These are phyloP conservation scores for Colletotrichum coccodes DNA, from an alignment of 2,329 filamentous ascomycete genomes.

Conservation along the genomic window DNA sequence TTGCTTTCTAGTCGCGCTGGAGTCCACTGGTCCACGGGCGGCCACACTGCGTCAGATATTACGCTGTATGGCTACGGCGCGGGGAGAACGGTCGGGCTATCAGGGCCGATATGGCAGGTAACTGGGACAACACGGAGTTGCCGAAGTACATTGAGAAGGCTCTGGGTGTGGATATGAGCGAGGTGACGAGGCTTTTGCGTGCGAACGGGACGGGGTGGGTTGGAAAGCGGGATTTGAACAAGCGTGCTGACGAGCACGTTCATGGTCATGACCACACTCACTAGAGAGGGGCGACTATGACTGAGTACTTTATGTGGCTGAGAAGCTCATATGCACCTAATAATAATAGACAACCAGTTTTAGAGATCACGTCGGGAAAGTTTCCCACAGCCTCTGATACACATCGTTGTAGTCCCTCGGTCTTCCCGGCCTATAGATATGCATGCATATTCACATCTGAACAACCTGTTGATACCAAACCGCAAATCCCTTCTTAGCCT, in stretches of 20 bases:
- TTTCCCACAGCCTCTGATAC: no score
- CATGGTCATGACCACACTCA: constrained; percentile 20
- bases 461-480: no score
- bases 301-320: not conserved
- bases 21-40: constrained; percentile 39
- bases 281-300: not conserved
- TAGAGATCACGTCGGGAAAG: no score
- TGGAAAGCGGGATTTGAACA: constrained; percentile 33
- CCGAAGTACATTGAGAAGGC: constrained; percentile 38
- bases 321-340: not conserved
- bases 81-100: constrained; percentile 29
- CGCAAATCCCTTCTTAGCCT: no score
- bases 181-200: constrained; percentile 36
- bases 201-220: constrained; percentile 38
- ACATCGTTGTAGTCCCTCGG: no score
- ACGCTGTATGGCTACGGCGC: constrained; percentile 46
- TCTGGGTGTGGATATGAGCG: constrained; percentile 36
- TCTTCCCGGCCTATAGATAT: no score
- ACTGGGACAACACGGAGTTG: constrained; percentile 40
- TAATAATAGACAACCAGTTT: no score
- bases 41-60: constrained; percentile 43
- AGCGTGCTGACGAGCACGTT: constrained; percentile 25
- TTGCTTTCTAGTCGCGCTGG: constrained; percentile 38
- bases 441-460: no score
- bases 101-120: constrained; percentile 35